phyloP scores from a whole-genome alignment of 148 eudicot genomes.

The Mesembryanthemum crystallinum region DNA sequence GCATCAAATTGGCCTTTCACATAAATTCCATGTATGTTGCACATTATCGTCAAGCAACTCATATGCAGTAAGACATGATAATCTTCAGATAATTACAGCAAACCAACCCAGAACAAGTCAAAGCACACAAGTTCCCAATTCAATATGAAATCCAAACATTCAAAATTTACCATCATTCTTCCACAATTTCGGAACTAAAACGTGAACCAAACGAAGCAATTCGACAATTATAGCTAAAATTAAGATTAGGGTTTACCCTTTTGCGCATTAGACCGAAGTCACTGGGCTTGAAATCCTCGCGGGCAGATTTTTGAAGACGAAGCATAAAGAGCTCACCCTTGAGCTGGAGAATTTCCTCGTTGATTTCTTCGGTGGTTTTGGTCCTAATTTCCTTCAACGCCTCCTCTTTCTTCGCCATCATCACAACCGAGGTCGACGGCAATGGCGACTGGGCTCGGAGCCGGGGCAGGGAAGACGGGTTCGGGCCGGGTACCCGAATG shows the following conservation, averaged over 20 bases:
- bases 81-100: not conserved
- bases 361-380: slow-evolving; percentile 61
- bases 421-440: slow-evolving; percentile 37
- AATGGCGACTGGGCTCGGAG: slow-evolving; percentile 2
- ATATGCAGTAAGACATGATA: not conserved
- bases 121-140: not conserved
- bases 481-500: slow-evolving; percentile 32
- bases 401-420: slow-evolving; percentile 76
- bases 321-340: slow-evolving; percentile 95
- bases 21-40: not conserved
- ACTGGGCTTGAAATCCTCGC: slow-evolving; percentile 79
- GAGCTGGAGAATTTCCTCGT: slow-evolving; percentile 74
- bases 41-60: not conserved
- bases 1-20: not conserved
- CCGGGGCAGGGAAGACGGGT: slow-evolving; percentile 11
- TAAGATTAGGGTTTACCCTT: slow-evolving; percentile 42
- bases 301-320: slow-evolving; percentile 64
- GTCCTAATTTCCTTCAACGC: slow-evolving; percentile 75
- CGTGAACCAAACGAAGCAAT: not conserved
- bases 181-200: not conserved
- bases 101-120: not conserved
- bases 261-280: slow-evolving; percentile 83
- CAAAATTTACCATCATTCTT: not conserved
- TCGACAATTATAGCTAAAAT: not conserved
- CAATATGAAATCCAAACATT: not conserved